phyloP scores from a whole-genome alignment of 2,329 filamentous ascomycete genomes.

The Colletotrichum sidae region DNA sequence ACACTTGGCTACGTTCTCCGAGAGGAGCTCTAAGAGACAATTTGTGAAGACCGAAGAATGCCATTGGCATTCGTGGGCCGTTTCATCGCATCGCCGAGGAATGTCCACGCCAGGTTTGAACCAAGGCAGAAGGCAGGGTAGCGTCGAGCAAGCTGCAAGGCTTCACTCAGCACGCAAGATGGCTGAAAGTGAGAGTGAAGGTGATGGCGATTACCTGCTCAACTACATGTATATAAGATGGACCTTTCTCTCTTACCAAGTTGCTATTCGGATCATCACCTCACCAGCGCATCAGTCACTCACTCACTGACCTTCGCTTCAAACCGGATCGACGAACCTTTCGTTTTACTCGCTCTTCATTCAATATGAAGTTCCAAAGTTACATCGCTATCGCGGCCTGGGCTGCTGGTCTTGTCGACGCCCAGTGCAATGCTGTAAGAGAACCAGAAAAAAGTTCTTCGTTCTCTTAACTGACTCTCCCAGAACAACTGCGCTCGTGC shows the following conservation, averaged over 20 bases:
- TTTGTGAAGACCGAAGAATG: too few species aligned
- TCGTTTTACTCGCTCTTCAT: neutral
- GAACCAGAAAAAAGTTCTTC: neutral
- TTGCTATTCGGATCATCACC: neutral
- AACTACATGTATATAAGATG: conserved; percentile 7
- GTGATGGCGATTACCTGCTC: too few species aligned
- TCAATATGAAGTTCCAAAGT: conserved; percentile 13
- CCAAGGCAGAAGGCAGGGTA: too few species aligned
- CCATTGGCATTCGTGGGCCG: neutral
- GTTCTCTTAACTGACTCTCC: neutral
- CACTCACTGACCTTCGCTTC: conserved; percentile 11
- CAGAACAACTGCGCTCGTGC: conserved; percentile 28
- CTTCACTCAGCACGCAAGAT: too few species aligned
- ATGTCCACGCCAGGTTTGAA: neutral
- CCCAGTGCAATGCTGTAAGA: conserved; percentile 22
- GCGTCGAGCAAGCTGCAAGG: too few species aligned
- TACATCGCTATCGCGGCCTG: conserved; percentile 7
- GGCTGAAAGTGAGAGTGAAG: too few species aligned
- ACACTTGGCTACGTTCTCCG: too few species aligned
- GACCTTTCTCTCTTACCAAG: neutral
- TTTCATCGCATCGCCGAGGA: conserved; percentile 10
- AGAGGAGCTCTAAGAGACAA: too few species aligned
- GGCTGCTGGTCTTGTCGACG: conserved; percentile 16
- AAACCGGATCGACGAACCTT: neutral
- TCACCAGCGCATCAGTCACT: conserved; percentile 12